Percentiles rank a stretch among this genome's conserved stretches.
Evolutionary conservation across 2,329 filamentous ascomycete genomes (phyloP).

Genomic region (Fusarium denticulatum): DNA sequence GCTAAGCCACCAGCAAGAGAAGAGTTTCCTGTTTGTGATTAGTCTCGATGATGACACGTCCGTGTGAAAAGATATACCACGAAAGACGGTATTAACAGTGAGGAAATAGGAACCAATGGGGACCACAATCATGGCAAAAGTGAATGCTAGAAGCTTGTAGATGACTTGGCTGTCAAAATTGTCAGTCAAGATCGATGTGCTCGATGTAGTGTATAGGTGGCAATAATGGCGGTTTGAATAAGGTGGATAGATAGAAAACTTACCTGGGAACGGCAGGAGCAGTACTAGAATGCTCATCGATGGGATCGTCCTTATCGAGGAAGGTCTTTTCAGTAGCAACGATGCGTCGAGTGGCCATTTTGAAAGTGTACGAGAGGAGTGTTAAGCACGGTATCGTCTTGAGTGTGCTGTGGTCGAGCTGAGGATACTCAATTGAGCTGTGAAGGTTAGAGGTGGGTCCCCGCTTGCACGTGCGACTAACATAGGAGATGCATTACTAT

Average conservation of each 20-base stretch:
- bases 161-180: slow-evolving; percentile 75
- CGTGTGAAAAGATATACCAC: slow-evolving; percentile 61
- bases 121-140: slow-evolving; percentile 86
- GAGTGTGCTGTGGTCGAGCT: slow-evolving; percentile 12
- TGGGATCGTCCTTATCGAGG: slow-evolving; percentile 67
- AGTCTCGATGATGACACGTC: slow-evolving; percentile 10
- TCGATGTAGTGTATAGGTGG: neutral
- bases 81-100: slow-evolving; percentile 79
- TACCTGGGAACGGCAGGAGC: slow-evolving; percentile 86
- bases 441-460: slow-evolving; percentile 23
- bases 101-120: slow-evolving; percentile 92
- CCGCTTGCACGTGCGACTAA: slow-evolving; percentile 40
- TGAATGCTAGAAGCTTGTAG: slow-evolving; percentile 88
- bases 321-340: slow-evolving; percentile 72
- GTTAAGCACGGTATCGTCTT: slow-evolving; percentile 13
- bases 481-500: neutral
- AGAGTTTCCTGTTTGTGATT: slow-evolving; percentile 73
- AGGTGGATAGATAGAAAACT: slow-evolving; percentile 46
- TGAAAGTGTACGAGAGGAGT: slow-evolving; percentile 31
- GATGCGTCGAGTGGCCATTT: slow-evolving; percentile 77
- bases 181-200: slow-evolving; percentile 3
- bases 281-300: slow-evolving; percentile 73
- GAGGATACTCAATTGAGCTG: slow-evolving; percentile 11
- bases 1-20: slow-evolving; percentile 87
- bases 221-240: slow-evolving; percentile 6